Evolutionary conservation across 2,329 filamentous ascomycete genomes (phyloP).

Genomic region (Paracoccidioides brasiliensis): DNA sequence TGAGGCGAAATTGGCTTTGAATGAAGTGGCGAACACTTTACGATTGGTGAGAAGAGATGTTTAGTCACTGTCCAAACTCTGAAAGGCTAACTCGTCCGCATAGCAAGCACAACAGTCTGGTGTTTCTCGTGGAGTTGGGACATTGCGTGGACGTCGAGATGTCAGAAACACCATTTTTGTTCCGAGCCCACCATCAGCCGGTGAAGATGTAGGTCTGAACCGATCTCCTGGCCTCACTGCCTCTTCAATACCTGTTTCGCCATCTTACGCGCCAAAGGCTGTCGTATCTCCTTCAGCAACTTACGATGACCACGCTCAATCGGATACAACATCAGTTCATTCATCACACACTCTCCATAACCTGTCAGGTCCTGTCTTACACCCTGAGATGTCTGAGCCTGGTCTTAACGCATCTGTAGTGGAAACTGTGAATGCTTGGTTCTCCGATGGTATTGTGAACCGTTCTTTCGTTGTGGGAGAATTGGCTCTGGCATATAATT

Average conservation of each 20-base stretch:
- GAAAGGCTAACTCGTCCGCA: conserved; percentile 10
- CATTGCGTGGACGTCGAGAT: conserved; percentile 75
- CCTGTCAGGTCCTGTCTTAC: conserved; percentile 55
- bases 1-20: conserved; percentile 36
- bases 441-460: conserved; percentile 59
- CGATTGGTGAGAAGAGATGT: conserved; percentile 25
- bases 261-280: conserved; percentile 23
- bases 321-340: conserved; percentile 82
- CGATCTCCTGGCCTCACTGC: conserved; percentile 15
- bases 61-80: neutral
- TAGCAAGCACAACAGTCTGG: conserved; percentile 35
- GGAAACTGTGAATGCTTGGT: conserved; percentile 77
- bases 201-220: conserved; percentile 23
- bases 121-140: conserved; percentile 58
- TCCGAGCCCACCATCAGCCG: conserved; percentile 35
- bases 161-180: conserved; percentile 84
- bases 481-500: conserved; percentile 73
- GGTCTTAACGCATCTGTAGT: conserved; percentile 82
- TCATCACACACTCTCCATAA: conserved; percentile 69
- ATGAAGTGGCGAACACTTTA: conserved; percentile 37
- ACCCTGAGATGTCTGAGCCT: conserved; percentile 66
- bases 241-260: conserved; percentile 22
- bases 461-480: conserved; percentile 71
- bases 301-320: conserved; percentile 53
- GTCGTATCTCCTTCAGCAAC: conserved; percentile 39